phyloP scores from a whole-genome alignment of 192 early-diverging fungal genomes.

The Dispira parvispora region DNA sequence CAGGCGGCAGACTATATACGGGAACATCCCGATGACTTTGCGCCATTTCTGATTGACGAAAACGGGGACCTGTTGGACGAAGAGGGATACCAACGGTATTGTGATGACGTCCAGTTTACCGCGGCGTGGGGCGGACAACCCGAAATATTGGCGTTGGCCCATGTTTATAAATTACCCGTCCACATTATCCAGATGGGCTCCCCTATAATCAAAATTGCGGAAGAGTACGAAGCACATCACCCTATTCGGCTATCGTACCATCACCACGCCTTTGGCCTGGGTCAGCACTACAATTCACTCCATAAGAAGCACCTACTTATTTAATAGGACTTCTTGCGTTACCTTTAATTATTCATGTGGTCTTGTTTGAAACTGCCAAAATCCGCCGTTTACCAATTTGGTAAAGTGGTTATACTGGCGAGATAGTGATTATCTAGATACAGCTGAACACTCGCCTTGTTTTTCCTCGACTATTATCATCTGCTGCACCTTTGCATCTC shows the following conservation, averaged over 20 bases:
- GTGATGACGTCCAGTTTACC: conserved; percentile 56
- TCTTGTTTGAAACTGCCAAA: too few species aligned
- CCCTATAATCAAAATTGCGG: conserved; percentile 63
- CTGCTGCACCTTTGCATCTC: too few species aligned
- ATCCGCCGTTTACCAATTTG: too few species aligned
- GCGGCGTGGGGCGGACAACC: conserved; percentile 89
- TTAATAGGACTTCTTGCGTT: too few species aligned
- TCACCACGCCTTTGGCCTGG: conserved; percentile 77
- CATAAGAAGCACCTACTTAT: neutral
- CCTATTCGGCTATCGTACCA: conserved; percentile 74
- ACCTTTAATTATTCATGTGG: too few species aligned
- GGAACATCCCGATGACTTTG: conserved; percentile 64
- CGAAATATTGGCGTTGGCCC: conserved; percentile 75
- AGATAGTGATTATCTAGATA: too few species aligned
- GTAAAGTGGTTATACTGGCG: too few species aligned
- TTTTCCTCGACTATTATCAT: too few species aligned
- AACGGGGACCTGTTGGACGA: conserved; percentile 57
- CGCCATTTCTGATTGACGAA: conserved; percentile 71
- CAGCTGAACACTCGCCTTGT: too few species aligned
- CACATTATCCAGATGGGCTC: conserved; percentile 73
- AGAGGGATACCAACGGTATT: conserved; percentile 61
- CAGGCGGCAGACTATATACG: conserved; percentile 69
- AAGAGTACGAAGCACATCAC: conserved; percentile 39
- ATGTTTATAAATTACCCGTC: conserved; percentile 53
- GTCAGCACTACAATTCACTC: conserved; percentile 93